These are phyloP conservation scores for Silene coronaria DNA, from an alignment of 179 eudicot species.

Conservation along the genomic window DNA sequence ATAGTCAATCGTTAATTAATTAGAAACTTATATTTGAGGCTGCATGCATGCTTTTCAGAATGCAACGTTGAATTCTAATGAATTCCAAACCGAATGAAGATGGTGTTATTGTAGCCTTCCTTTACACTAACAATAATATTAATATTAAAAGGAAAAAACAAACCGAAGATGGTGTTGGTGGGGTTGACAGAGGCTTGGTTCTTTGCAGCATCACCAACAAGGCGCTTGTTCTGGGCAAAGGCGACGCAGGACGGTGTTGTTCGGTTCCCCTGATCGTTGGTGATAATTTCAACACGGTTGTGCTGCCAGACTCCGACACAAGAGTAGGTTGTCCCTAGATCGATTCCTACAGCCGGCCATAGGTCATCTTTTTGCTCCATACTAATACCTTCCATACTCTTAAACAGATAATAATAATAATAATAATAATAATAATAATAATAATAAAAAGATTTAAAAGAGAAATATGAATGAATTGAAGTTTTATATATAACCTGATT, in stretches of 20 bases:
- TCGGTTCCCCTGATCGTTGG: slow-evolving; percentile 3
- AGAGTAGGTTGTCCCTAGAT: slow-evolving; percentile 11
- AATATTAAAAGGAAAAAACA: not conserved
- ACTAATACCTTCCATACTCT: not conserved
- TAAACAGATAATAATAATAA: not conserved
- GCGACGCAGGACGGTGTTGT: slow-evolving; percentile 14
- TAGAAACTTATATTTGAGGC: no score
- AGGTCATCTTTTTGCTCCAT: not conserved
- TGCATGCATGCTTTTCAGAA: no score
- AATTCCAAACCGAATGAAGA: no score
- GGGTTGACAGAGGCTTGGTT: slow-evolving; percentile 1
- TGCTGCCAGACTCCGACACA: slow-evolving; percentile 9
- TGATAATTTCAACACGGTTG: slow-evolving; percentile 8
- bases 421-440: no score
- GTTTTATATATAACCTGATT: not conserved
- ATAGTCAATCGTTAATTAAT: no score
- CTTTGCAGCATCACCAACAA: slow-evolving; percentile 15
- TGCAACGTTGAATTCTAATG: no score
- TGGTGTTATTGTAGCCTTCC: no score
- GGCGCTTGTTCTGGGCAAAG: not conserved
- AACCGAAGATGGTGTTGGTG: not conserved
- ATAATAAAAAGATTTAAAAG: no score
- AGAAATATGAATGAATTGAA: no score
- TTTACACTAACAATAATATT: no score
- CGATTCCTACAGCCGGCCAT: slow-evolving; percentile 11